phyloP scores from a whole-genome alignment of 177 flowering plant species.

The Vitis hybrid region DNA sequence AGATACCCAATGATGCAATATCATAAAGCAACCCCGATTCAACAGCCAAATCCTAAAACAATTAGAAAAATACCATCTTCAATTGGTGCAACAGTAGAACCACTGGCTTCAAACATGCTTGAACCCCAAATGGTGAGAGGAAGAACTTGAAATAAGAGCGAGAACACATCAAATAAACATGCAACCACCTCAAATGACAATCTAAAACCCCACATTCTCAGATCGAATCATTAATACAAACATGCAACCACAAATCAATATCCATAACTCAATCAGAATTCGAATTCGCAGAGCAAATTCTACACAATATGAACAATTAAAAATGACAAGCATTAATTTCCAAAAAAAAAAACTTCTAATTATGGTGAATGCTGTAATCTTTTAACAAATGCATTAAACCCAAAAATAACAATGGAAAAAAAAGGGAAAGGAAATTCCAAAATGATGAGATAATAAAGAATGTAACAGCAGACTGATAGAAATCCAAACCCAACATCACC shows the following conservation, averaged over 20 bases:
- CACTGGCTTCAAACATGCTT: neutral
- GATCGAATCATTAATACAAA: slow-evolving; percentile 18
- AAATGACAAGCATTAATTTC: neutral
- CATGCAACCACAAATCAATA: slow-evolving; percentile 30
- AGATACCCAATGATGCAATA: neutral
- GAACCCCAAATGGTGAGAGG: neutral
- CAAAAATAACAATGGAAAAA: neutral
- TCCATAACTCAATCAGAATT: slow-evolving; percentile 4
- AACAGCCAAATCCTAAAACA: neutral
- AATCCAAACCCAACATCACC: neutral
- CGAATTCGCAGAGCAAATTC: slow-evolving; percentile 2
- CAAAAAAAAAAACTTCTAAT: neutral
- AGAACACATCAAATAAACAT: neutral
- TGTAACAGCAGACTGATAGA: neutral
- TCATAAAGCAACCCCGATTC: neutral
- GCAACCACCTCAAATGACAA: neutral
- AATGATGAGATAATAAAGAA: neutral
- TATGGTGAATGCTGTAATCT: neutral
- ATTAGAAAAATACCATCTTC: neutral
- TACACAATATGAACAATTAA: neutral
- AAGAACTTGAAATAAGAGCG: neutral
- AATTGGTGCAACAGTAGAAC: neutral
- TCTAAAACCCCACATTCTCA: neutral
- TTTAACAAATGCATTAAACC: neutral
- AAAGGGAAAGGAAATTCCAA: too few species aligned